Evolutionary conservation across 164 flowering plant species (phyloP).

Genomic region (Euptelea pleiosperma): DNA sequence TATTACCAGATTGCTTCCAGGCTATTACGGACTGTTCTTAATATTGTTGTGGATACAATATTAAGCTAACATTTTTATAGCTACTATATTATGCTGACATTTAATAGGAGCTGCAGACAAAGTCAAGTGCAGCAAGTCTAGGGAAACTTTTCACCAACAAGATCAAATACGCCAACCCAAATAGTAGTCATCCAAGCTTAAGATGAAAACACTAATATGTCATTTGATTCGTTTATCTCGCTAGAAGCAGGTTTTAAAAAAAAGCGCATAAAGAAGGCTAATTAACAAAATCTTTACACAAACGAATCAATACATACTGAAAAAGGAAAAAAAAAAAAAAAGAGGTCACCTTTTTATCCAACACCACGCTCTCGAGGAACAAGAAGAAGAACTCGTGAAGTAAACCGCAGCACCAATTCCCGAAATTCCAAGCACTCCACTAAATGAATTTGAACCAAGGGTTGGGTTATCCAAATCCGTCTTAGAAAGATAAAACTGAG

Average conservation of each 20-base stretch:
- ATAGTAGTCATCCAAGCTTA: too few relatives aligned
- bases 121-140: background rate
- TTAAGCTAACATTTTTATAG: background rate
- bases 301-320: background rate
- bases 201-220: too few relatives aligned
- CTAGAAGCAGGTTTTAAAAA: too few relatives aligned
- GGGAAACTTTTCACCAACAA: background rate
- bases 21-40: background rate
- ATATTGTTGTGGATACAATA: background rate
- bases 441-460: conserved; percentile 25
- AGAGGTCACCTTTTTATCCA: conserved; percentile 42
- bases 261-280: too few relatives aligned
- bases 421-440: conserved; percentile 49
- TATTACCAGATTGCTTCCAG: background rate
- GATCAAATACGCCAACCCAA: too few relatives aligned
- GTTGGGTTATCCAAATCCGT: conserved; percentile 29
- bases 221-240: too few relatives aligned
- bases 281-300: background rate
- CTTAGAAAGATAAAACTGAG: conserved; percentile 68
- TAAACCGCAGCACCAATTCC: conserved; percentile 75
- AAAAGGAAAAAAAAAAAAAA: background rate
- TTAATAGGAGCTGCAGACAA: background rate
- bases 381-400: conserved; percentile 37
- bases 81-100: background rate
- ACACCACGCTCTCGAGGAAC: conserved; percentile 16